Base-by-base conservation (phyloP, 495 filamentous ascomycete species). In the Penicillium antarcticum region DNA sequence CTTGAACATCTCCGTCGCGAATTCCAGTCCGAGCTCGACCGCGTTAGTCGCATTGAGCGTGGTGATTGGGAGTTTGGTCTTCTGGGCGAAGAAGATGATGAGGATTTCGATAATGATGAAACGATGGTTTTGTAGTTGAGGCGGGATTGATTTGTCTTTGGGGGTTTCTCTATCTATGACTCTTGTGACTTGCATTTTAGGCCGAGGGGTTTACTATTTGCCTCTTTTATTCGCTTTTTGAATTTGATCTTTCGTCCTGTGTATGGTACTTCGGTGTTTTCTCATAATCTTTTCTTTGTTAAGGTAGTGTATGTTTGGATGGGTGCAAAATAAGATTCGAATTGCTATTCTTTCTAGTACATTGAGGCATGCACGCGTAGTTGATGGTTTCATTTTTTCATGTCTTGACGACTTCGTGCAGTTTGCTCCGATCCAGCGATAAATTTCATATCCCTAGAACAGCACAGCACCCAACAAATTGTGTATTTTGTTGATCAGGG, bases 21-120 rank as follows among this genome's bases (percentile, higher is more conserved):
- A 63, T 97, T 94, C 70, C 87, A 94, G 66, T 78, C 75, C 14
- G 91, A 97, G 68, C 72, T 97, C 58, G 95, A 98, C 67, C 78
- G 88, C 41, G 83, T 80, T 33, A 82, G 75, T 45, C 69, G 79
- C 21, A 77, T 87, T 53, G 79, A 84, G 60, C 70, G 73, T 19
- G 84, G 84, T 8, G 72, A 81, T 54, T 87, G 78, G 75, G 78
- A 82, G 47, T 82, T 87, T 61, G 76, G 75, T 14, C 64, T 71
- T 47, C 61, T 72, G 18, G 66, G 60, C 24, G 72, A 68, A 18
- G 58, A 58, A 12, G 59, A 58, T 13, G 55, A 49, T 2, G 45
- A 54, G 46, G 62, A 57, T 9, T 26, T 53, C 35, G 69, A 71
- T 69, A 65, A 73, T 63, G 66, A 75, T 58, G 70, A 72, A 34